Conservation (phyloP, 2,329 filamentous ascomycete genomes). For the Calonectria naviculata region DNA sequence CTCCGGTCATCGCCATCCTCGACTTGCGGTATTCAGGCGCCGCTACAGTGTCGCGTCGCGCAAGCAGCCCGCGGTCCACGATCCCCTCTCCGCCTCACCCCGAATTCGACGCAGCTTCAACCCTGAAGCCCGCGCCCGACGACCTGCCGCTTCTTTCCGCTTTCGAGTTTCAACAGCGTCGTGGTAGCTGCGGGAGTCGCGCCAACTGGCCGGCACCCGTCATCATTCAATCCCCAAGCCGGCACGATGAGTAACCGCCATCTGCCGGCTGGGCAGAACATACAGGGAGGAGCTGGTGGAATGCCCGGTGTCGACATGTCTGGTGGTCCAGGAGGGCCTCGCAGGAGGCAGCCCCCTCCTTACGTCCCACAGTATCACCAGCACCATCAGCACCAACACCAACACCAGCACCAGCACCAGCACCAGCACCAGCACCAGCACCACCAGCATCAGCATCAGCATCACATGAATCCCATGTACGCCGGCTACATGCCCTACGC, state of each 20-base stretch:
- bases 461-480: constrained; percentile 61
- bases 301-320: constrained; percentile 49
- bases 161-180: constrained; percentile 28
- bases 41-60: constrained; percentile 38
- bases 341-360: constrained; percentile 50
- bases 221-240: constrained; percentile 62
- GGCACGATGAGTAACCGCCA: constrained; percentile 82
- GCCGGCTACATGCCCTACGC: constrained; percentile 63
- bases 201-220: constrained; percentile 47
- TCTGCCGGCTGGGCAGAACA: constrained; percentile 81
- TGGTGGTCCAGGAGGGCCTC: constrained; percentile 50
- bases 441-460: constrained; percentile 49
- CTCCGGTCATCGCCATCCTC: constrained; percentile 28
- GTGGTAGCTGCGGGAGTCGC: constrained; percentile 46
- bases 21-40: constrained; percentile 29
- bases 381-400: constrained; percentile 49
- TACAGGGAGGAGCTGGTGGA: constrained; percentile 57
- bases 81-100: not conserved
- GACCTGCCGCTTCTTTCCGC: constrained; percentile 14
- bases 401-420: too few relatives aligned
- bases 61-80: constrained; percentile 12
- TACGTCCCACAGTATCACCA: constrained; percentile 52
- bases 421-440: constrained; percentile 47
- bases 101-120: constrained; percentile 33
- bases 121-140: constrained; percentile 31